A percentile compares a stretch with the other conserved stretches of the same genome.
Evolutionary conservation across 2,329 filamentous ascomycete species (phyloP).

Genomic region (Raffaelea arxii): DNA sequence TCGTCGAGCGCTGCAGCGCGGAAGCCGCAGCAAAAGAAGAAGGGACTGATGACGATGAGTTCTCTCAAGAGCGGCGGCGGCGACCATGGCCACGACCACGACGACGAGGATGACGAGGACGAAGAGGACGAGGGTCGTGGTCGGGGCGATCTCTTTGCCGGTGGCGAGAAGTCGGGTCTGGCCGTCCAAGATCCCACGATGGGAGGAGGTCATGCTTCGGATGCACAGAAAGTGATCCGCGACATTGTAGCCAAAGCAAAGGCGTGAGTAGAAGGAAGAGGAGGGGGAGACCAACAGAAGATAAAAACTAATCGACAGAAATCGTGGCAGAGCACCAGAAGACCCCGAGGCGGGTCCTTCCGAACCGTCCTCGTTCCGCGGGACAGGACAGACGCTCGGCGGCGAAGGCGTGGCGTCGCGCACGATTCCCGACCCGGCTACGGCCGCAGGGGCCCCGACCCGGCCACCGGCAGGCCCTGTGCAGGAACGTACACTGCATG

Average conservation of each 20-base stretch:
- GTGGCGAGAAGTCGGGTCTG: constrained; percentile 72
- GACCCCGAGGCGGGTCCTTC: constrained; percentile 38
- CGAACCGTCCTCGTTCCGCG: constrained; percentile 46
- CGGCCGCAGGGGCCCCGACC: constrained; percentile 16
- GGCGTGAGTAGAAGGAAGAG: constrained; percentile 32
- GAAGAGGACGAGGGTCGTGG: constrained; percentile 47
- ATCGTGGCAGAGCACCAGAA: background rate
- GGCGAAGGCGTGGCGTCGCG: constrained; percentile 67
- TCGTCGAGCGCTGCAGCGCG: constrained; percentile 23
- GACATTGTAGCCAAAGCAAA: constrained; percentile 56
- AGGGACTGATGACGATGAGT: constrained; percentile 51
- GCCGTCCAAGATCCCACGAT: constrained; percentile 52
- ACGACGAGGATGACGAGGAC: constrained; percentile 49
- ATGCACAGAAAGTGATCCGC: constrained; percentile 46
- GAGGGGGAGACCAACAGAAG: background rate
- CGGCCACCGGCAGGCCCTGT: constrained; percentile 26
- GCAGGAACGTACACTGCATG: constrained; percentile 61
- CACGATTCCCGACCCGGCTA: constrained; percentile 51
- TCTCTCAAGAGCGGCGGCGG: constrained; percentile 41
- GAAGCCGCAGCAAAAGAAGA: constrained; percentile 41
- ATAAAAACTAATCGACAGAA: background rate
- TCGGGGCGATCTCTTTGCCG: constrained; percentile 65
- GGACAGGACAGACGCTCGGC: constrained; percentile 65
- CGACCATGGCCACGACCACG: constrained; percentile 40
- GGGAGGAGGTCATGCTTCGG: constrained; percentile 26